Conservation (phyloP, 768 basidiomycete genomes). For the Lentinula detonsa region DNA sequence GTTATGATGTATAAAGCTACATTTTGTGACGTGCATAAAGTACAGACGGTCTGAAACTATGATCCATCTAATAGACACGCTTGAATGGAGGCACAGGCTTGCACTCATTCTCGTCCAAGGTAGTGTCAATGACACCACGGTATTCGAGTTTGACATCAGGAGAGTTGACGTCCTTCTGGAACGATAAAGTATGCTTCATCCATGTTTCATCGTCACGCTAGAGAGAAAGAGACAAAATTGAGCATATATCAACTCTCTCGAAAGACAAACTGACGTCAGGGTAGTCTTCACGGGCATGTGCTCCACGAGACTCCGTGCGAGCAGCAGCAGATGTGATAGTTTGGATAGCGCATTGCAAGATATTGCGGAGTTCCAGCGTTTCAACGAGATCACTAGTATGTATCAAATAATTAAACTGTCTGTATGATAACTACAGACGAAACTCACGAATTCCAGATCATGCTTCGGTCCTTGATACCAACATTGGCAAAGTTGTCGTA, state of each 20-base stretch:
- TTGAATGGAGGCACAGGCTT: constrained; percentile 97
- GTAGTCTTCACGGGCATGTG: constrained; percentile 97
- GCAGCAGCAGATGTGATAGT: constrained; percentile 91
- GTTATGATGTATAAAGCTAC: background rate
- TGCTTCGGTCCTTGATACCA: constrained; percentile 95
- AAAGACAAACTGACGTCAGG: constrained; percentile 59
- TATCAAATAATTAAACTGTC: background rate
- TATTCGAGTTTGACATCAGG: constrained; percentile 90
- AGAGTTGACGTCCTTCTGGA: constrained; percentile 69
- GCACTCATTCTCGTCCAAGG: constrained; percentile 95
- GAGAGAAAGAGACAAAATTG: constrained; percentile 6
- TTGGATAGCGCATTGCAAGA: constrained; percentile 92
- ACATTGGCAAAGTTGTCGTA: constrained; percentile 88
- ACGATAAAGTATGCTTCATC: constrained; percentile 97
- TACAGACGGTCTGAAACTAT: background rate
- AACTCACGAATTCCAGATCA: constrained; percentile 99
- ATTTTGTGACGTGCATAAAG: background rate
- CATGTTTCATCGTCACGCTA: constrained; percentile 89
- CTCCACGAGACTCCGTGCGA: constrained; percentile 96
- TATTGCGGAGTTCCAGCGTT: constrained; percentile 94
- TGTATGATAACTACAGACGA: background rate
- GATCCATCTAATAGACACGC: constrained; percentile 69
- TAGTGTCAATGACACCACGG: constrained; percentile 76
- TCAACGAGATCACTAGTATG: constrained; percentile 82
- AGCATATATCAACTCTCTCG: background rate